Percentiles rank a stretch among this genome's conserved stretches.
Conservation (phyloP, 116 monocot species). For the Iris pallida region DNA sequence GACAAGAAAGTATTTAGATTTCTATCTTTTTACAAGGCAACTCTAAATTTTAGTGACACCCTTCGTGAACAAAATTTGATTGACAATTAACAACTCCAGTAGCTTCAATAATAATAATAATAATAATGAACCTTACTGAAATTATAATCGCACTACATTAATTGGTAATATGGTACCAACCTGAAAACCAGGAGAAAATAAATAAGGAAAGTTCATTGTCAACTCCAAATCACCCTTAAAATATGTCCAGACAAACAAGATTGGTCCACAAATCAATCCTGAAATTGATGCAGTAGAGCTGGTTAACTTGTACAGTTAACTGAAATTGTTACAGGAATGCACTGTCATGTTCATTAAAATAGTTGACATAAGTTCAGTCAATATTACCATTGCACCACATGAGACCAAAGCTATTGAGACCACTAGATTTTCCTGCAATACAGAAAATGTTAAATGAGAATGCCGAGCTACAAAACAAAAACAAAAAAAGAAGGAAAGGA, state of each 20-base stretch:
- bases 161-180: slow-evolving; percentile 25
- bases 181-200: slow-evolving; percentile 82
- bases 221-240: slow-evolving; percentile 66
- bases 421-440: slow-evolving; percentile 81
- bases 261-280: slow-evolving; percentile 90
- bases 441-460: slow-evolving; percentile 4
- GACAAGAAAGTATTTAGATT: no score
- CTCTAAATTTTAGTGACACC: no score
- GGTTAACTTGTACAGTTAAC: not conserved
- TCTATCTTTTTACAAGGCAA: no score
- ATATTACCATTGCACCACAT: slow-evolving; percentile 99
- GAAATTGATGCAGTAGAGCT: slow-evolving; percentile 9
- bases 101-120: not conserved
- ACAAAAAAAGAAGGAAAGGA: slow-evolving; percentile 1
- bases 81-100: not conserved
- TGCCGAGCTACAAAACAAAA: slow-evolving; percentile 4
- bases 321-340: not conserved
- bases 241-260: slow-evolving; percentile 80
- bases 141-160: not conserved
- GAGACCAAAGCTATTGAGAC: slow-evolving; percentile 97
- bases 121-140: not conserved
- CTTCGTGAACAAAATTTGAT: no score
- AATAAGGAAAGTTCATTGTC: slow-evolving; percentile 66
- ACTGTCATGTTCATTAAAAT: not conserved
- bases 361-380: not conserved